Conservation (phyloP, 2,329 filamentous ascomycete genomes). For the Cladosporium sp. region DNA sequence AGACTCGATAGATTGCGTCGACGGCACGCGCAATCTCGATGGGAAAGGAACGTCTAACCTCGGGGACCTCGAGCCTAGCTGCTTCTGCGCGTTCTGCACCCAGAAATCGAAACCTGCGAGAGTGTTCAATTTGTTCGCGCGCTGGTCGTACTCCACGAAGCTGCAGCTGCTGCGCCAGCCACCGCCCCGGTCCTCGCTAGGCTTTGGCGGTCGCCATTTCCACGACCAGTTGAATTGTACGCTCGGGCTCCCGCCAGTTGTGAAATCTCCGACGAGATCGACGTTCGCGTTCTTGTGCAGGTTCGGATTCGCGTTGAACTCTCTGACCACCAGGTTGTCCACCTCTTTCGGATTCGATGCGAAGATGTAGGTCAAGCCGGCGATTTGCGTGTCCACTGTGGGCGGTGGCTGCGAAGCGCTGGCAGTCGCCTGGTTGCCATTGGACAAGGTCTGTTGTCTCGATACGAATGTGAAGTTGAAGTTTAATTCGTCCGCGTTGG, state of each 20-base stretch:
- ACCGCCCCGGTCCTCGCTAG: slow-evolving; percentile 71
- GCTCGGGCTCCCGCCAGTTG: slow-evolving; percentile 73
- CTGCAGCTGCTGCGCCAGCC: slow-evolving; percentile 97
- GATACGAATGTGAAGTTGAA: slow-evolving; percentile 92
- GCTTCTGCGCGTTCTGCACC: slow-evolving; percentile 60
- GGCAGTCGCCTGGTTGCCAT: slow-evolving; percentile 11
- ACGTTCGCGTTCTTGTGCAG: slow-evolving; percentile 96
- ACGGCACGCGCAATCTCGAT: slow-evolving; percentile 28
- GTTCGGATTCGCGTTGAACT: slow-evolving; percentile 96
- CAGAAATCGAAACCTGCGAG: slow-evolving; percentile 92
- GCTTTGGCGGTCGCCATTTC: slow-evolving; percentile 91
- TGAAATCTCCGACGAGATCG: slow-evolving; percentile 85
- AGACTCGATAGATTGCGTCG: slow-evolving; percentile 72
- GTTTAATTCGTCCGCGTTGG: slow-evolving; percentile 83
- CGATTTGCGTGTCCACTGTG: slow-evolving; percentile 67
- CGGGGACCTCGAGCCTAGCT: slow-evolving; percentile 52
- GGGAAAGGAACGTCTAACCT: slow-evolving; percentile 62
- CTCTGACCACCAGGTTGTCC: slow-evolving; percentile 86
- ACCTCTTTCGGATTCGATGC: slow-evolving; percentile 80
- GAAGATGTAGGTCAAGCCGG: slow-evolving; percentile 86
- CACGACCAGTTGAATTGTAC: slow-evolving; percentile 92
- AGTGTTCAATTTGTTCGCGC: slow-evolving; percentile 80
- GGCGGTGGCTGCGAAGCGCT: slow-evolving; percentile 16
- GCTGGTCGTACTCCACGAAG: slow-evolving; percentile 94
- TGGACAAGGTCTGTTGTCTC: slow-evolving; percentile 41